phyloP scores from a whole-genome alignment of 2,329 filamentous ascomycete genomes.

The Fusarium austroafricanum region DNA sequence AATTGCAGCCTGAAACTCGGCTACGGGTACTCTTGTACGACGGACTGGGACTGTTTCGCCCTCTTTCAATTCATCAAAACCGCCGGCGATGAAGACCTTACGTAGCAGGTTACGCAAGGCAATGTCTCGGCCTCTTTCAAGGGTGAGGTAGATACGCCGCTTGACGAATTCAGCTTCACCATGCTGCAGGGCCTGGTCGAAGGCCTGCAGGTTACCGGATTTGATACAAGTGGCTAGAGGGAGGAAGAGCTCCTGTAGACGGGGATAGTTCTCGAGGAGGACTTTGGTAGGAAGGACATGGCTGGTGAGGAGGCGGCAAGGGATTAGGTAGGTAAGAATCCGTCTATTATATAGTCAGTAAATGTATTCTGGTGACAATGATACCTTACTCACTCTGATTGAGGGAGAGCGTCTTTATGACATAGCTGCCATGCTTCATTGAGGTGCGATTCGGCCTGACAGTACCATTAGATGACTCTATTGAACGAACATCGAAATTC shows the following conservation, averaged over 20 bases:
- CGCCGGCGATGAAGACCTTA: slow-evolving; percentile 88
- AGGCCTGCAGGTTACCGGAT: slow-evolving; percentile 82
- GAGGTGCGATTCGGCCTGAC: slow-evolving; percentile 81
- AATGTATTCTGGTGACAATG: not conserved
- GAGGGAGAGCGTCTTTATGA: slow-evolving; percentile 75
- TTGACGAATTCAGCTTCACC: slow-evolving; percentile 95
- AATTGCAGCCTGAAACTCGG: slow-evolving; percentile 87
- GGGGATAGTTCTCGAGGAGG: slow-evolving; percentile 80
- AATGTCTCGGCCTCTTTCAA: slow-evolving; percentile 92
- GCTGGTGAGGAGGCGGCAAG: slow-evolving; percentile 88
- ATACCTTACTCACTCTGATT: slow-evolving; percentile 75
- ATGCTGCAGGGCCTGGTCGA: slow-evolving; percentile 82
- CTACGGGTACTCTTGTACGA: slow-evolving; percentile 82
- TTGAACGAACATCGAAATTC: slow-evolving; percentile 11
- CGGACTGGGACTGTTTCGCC: slow-evolving; percentile 70
- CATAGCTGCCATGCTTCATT: slow-evolving; percentile 86
- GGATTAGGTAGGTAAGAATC: slow-evolving; percentile 94
- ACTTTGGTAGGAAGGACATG: slow-evolving; percentile 81
- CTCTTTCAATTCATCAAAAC: slow-evolving; percentile 82
- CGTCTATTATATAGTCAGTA: slow-evolving; percentile 63
- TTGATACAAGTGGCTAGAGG: slow-evolving; percentile 84
- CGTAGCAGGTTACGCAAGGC: slow-evolving; percentile 90
- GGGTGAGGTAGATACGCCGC: slow-evolving; percentile 90
- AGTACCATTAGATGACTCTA: slow-evolving; percentile 5
- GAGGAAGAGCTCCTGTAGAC: slow-evolving; percentile 80